These are phyloP conservation scores for Peronosclerospora sorghi DNA, from an alignment of 352 stramenopile genomes.

Conservation along the genomic window DNA sequence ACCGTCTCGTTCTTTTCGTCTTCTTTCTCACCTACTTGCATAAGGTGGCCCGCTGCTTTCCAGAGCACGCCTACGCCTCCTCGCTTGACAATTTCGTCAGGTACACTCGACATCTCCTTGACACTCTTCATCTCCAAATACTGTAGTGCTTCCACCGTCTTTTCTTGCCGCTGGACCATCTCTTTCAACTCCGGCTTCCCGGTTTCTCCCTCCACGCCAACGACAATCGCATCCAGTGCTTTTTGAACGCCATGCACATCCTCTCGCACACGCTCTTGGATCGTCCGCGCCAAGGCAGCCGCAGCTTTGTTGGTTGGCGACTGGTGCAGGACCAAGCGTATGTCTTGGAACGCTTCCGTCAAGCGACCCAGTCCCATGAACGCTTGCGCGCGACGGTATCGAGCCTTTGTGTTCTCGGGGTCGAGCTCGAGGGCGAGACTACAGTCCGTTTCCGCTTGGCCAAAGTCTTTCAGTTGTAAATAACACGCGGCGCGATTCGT, in stretches of 20 bases:
- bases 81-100: slow-evolving; percentile 41
- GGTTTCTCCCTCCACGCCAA: slow-evolving; percentile 13
- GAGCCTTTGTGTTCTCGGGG: slow-evolving; percentile 58
- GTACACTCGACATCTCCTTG: slow-evolving; percentile 37
- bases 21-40: slow-evolving; percentile 16
- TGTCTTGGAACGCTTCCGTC: slow-evolving; percentile 56
- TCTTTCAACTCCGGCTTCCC: slow-evolving; percentile 4
- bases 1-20: slow-evolving; percentile 6
- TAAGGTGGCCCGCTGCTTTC: slow-evolving; percentile 25
- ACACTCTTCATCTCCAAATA: slow-evolving; percentile 74
- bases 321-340: slow-evolving; percentile 59
- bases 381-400: slow-evolving; percentile 68
- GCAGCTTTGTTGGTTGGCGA: slow-evolving; percentile 68
- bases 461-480: slow-evolving; percentile 57
- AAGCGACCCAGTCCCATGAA: slow-evolving; percentile 54
- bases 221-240: slow-evolving; percentile 45
- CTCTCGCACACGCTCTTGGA: slow-evolving; percentile 61
- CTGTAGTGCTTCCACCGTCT: slow-evolving; percentile 48
- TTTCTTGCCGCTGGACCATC: slow-evolving; percentile 25
- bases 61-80: slow-evolving; percentile 48
- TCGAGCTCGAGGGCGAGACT: slow-evolving; percentile 34
- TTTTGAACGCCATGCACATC: slow-evolving; percentile 76
- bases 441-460: slow-evolving; percentile 41
- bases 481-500: slow-evolving; percentile 70
- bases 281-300: slow-evolving; percentile 51